phyloP scores from a whole-genome alignment of 1,139 yeast species.

The Taphrina populina region DNA sequence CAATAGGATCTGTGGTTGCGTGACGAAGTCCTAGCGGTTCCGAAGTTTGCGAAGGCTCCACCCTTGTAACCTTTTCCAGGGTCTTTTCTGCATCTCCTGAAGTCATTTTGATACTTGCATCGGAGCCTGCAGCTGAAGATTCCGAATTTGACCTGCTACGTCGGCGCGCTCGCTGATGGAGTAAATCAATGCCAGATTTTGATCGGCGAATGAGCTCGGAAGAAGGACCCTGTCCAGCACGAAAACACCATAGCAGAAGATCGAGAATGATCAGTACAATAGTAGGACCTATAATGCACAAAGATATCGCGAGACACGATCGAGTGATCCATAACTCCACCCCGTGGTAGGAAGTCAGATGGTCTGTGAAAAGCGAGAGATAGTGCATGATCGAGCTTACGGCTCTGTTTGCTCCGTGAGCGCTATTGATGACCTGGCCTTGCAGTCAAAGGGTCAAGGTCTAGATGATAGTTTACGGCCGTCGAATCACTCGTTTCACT shows the following conservation, averaged over 20 bases:
- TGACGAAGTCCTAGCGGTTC: no score
- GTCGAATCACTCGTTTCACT: no score
- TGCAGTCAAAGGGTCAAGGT: no score
- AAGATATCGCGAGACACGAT: slow-evolving; percentile 4
- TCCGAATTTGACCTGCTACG: slow-evolving; percentile 7
- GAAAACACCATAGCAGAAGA: slow-evolving; percentile 27
- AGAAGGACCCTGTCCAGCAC: slow-evolving; percentile 22
- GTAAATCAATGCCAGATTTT: slow-evolving; percentile 5
- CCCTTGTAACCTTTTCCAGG: no score
- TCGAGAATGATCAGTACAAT: slow-evolving; percentile 18
- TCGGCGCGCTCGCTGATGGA: slow-evolving; percentile 17
- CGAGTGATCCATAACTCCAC: slow-evolving; percentile 29
- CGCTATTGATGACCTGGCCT: no score
- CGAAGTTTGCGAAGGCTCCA: no score
- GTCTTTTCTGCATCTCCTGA: neutral
- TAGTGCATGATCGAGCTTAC: no score
- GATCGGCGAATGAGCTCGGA: slow-evolving; percentile 9
- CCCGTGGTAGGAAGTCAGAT: slow-evolving; percentile 14
- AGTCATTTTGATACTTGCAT: neutral
- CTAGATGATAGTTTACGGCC: no score
- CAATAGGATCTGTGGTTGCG: no score
- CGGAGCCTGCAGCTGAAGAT: neutral
- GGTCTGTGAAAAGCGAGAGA: neutral
- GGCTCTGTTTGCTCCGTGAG: no score
- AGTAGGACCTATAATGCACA: slow-evolving; percentile 26